Evolutionary conservation across 73 alveolate genomes (phyloP).

Genomic region (Durusdinium trenchii): DNA sequence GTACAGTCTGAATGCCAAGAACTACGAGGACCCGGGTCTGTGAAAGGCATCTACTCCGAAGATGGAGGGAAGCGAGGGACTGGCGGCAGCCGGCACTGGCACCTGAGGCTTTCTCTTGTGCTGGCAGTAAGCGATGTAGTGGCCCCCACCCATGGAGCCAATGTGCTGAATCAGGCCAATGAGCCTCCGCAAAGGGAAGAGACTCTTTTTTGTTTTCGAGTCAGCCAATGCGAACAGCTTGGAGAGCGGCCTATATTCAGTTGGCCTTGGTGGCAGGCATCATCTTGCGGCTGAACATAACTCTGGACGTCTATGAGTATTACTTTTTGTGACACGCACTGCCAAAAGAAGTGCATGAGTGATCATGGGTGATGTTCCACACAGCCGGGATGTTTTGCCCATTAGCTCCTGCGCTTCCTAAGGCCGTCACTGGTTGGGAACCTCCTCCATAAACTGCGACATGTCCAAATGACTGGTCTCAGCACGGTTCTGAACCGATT

Average conservation of each 20-base stretch:
- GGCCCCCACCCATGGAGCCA: constrained; percentile 96
- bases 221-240: not conserved
- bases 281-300: not conserved
- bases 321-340: too few species aligned
- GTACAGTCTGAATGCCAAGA: not conserved
- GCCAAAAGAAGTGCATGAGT: not conserved
- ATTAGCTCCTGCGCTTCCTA: not conserved
- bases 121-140: constrained; percentile 95
- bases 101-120: constrained; percentile 83
- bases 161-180: constrained; percentile 93
- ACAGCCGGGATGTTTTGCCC: not conserved
- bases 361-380: not conserved
- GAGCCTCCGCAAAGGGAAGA: not conserved
- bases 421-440: constrained; percentile 49
- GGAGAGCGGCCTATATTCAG: constrained; percentile 74
- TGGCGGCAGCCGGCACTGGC: not conserved
- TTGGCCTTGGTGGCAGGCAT: not conserved
- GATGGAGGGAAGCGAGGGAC: not conserved
- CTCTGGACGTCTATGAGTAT: not conserved
- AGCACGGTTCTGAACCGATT: not conserved
- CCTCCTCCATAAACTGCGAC: constrained; percentile 92
- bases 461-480: constrained; percentile 59
- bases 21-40: not conserved
- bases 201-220: not conserved
- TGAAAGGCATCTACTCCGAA: not conserved